Conservation (phyloP, 441 rosid species). For the Euphorbia corollata region DNA sequence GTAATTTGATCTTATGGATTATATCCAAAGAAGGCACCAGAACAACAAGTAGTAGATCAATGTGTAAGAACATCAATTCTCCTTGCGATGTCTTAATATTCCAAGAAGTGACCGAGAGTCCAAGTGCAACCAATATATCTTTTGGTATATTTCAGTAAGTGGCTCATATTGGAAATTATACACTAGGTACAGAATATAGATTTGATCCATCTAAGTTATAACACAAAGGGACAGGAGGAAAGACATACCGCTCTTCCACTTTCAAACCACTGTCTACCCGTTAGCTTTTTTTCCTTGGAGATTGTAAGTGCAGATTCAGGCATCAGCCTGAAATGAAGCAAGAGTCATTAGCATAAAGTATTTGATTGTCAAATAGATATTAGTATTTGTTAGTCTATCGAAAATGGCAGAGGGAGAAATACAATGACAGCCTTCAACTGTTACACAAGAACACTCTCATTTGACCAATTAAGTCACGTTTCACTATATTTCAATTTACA, state of each 20-base stretch:
- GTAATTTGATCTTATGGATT: not conserved
- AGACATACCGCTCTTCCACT: constrained; percentile 59
- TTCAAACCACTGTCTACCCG: constrained; percentile 96
- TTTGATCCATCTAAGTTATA: constrained; percentile 6
- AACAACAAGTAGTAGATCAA: not conserved
- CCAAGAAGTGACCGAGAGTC: not conserved
- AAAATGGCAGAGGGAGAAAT: not conserved
- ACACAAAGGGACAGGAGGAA: constrained; percentile 1
- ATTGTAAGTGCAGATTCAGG: constrained; percentile 78
- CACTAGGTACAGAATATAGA: too few species aligned
- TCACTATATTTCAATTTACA: too few species aligned
- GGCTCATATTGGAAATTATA: not conserved
- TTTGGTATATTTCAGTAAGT: not conserved
- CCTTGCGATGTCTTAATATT: not conserved
- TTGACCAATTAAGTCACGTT: too few species aligned
- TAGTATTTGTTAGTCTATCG: not conserved
- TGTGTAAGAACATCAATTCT: not conserved
- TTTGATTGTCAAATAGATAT: not conserved
- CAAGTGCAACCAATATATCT: not conserved
- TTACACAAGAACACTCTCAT: too few species aligned
- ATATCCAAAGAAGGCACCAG: not conserved
- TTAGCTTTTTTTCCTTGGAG: constrained; percentile 77
- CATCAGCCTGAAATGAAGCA: constrained; percentile 54
- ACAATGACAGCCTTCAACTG: not conserved
- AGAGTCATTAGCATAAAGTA: constrained; percentile 1